Evolutionary conservation across 2,329 filamentous ascomycete species (phyloP).

Genomic region (Alternaria brassicae): DNA sequence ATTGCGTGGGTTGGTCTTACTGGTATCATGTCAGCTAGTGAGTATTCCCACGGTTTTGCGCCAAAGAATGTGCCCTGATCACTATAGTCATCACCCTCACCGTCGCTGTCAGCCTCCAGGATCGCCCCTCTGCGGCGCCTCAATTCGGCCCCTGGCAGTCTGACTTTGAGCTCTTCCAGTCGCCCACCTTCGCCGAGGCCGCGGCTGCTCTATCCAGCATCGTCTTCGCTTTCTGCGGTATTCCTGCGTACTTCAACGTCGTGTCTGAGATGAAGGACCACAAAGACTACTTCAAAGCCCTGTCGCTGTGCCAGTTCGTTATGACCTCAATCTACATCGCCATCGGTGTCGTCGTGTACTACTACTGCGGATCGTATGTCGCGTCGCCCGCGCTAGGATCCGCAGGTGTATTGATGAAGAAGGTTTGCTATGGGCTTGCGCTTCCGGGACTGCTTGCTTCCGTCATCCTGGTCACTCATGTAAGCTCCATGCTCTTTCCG

Average conservation of each 20-base stretch:
- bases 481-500: conserved; percentile 6
- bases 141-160: conserved; percentile 29
- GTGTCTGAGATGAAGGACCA: conserved; percentile 70
- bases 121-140: conserved; percentile 34
- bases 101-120: conserved; percentile 35
- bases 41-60: conserved; percentile 1
- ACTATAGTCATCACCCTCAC: conserved; percentile 33
- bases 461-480: conserved; percentile 32
- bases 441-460: conserved; percentile 56
- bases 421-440: conserved; percentile 72
- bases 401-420: conserved; percentile 62
- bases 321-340: conserved; percentile 70
- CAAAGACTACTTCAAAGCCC: conserved; percentile 64
- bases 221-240: conserved; percentile 55
- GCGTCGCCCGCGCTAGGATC: conserved; percentile 71
- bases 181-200: conserved; percentile 25
- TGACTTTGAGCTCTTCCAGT: conserved; percentile 28
- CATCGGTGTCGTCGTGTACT: conserved; percentile 72
- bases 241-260: conserved; percentile 72
- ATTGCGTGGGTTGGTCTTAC: conserved; percentile 35
- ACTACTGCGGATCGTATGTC: conserved; percentile 68
- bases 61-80: not conserved
- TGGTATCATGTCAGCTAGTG: conserved; percentile 31
- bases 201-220: conserved; percentile 32
- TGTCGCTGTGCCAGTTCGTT: conserved; percentile 62